phyloP scores from a whole-genome alignment of 352 stramenopile species.

The Pythium myriotylum region DNA sequence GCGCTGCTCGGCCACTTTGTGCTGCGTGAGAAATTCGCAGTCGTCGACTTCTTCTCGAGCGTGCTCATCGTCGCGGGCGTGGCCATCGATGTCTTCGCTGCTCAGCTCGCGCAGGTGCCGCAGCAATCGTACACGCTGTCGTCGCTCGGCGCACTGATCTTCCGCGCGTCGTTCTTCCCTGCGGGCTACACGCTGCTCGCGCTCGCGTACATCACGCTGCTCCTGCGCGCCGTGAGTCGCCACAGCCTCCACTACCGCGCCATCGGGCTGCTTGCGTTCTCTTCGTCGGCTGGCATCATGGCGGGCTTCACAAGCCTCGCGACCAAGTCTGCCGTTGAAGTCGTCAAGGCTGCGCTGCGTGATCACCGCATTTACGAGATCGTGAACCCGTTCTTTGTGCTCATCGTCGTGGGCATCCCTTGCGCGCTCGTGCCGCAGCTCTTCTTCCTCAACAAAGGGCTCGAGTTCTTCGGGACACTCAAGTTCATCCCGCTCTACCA shows the following conservation, averaged over 20 bases:
- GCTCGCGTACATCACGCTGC: constrained; percentile 48
- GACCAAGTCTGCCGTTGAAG: constrained; percentile 75
- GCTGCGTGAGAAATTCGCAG: constrained; percentile 51
- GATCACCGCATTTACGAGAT: constrained; percentile 45
- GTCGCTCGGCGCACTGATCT: constrained; percentile 48
- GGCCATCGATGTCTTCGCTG: constrained; percentile 61
- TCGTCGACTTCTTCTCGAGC: constrained; percentile 59
- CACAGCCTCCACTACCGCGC: constrained; percentile 55
- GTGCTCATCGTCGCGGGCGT: constrained; percentile 68
- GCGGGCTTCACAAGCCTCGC: constrained; percentile 75
- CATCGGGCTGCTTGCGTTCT: constrained; percentile 66
- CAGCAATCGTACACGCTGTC: constrained; percentile 60
- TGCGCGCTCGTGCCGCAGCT: constrained; percentile 65
- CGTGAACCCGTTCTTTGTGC: constrained; percentile 71
- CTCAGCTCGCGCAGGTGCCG: constrained; percentile 45
- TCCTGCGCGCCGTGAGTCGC: constrained; percentile 58
- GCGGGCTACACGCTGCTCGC: constrained; percentile 51
- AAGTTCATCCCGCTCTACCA: constrained; percentile 85
- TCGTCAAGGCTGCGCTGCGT: constrained; percentile 52
- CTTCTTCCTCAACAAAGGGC: constrained; percentile 79
- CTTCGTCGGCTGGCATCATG: constrained; percentile 75
- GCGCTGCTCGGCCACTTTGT: constrained; percentile 69
- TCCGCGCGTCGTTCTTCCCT: constrained; percentile 60
- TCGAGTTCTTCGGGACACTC: constrained; percentile 78
- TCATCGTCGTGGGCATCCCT: constrained; percentile 62